These are phyloP conservation scores for Chaetomium strumarium DNA, from an alignment of 2,329 filamentous ascomycete genomes.

Conservation along the genomic window DNA sequence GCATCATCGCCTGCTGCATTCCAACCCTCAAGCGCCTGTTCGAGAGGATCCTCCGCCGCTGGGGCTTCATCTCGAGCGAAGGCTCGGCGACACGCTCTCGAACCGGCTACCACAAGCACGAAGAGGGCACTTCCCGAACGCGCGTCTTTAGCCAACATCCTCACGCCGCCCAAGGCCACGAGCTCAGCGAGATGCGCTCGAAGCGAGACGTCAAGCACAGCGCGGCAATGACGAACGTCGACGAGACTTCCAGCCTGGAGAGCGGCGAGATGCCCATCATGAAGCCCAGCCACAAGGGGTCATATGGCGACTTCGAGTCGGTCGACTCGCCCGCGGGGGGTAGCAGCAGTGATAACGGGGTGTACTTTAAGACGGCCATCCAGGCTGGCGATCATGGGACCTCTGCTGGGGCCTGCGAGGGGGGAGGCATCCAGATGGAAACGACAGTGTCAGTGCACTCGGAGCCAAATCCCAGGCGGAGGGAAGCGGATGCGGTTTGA, in stretches of 20 bases:
- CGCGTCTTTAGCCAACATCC: neutral
- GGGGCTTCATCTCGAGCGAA: constrained; percentile 10
- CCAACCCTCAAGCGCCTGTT: constrained; percentile 16
- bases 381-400: neutral
- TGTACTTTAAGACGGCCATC: constrained; percentile 4
- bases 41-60: constrained; percentile 11
- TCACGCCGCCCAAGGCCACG: neutral
- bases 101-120: constrained; percentile 1
- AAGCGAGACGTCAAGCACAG: constrained; percentile 4
- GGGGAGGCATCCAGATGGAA: constrained; percentile 4
- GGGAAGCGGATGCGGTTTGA: constrained; percentile 2
- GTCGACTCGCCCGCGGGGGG: neutral
- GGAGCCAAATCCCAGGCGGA: neutral
- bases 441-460: constrained; percentile 6
- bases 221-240: neutral
- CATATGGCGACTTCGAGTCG: neutral
- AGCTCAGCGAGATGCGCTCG: constrained; percentile 6
- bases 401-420: neutral
- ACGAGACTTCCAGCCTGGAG: constrained; percentile 7
- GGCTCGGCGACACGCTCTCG: neutral
- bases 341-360: neutral
- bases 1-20: constrained; percentile 19
- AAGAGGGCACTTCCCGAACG: neutral
- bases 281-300: constrained; percentile 5
- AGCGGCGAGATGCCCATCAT: constrained; percentile 14